These are phyloP conservation scores for Cucurbita maxima DNA, from an alignment of 306 rosid genomes.

Conservation along the genomic window DNA sequence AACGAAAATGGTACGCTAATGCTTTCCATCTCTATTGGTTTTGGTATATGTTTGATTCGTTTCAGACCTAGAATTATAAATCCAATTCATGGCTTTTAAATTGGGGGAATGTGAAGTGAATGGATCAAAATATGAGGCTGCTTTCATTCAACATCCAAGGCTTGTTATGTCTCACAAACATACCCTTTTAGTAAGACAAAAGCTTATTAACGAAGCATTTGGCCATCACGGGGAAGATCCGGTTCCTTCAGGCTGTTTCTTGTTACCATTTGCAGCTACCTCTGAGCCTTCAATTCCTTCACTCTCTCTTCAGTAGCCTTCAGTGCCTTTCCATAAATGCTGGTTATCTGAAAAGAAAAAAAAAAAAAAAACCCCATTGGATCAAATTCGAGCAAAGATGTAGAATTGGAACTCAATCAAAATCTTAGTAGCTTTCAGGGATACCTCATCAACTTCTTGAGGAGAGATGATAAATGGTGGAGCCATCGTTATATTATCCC, in stretches of 20 bases:
- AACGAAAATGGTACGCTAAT: too few relatives aligned
- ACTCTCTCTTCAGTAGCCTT: conserved; percentile 65
- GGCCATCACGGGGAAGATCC: background rate
- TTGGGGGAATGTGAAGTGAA: too few relatives aligned
- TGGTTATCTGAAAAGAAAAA: conserved; percentile 42
- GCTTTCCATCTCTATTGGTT: too few relatives aligned
- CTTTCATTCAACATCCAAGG: too few relatives aligned
- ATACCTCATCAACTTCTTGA: conserved; percentile 70
- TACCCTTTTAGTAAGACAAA: background rate
- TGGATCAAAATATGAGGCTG: too few relatives aligned
- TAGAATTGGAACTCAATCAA: background rate
- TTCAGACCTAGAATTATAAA: background rate
- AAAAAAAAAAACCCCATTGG: background rate
- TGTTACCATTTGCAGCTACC: conserved; percentile 17
- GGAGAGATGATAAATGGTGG: conserved; percentile 72
- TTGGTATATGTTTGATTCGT: background rate
- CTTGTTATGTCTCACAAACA: too few relatives aligned
- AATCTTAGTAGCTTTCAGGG: background rate
- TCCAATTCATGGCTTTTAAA: background rate
- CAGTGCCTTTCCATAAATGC: conserved; percentile 63
- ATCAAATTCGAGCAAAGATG: background rate
- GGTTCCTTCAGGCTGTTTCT: background rate
- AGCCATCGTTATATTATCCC: conserved; percentile 77
- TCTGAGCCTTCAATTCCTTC: conserved; percentile 59
- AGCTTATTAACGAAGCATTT: background rate